Evolutionary conservation across 176 grass and related monocot species (phyloP), one percentile per base, ranked within the genome.

Genomic region (Ampelocalamus luodianensis): DNA sequence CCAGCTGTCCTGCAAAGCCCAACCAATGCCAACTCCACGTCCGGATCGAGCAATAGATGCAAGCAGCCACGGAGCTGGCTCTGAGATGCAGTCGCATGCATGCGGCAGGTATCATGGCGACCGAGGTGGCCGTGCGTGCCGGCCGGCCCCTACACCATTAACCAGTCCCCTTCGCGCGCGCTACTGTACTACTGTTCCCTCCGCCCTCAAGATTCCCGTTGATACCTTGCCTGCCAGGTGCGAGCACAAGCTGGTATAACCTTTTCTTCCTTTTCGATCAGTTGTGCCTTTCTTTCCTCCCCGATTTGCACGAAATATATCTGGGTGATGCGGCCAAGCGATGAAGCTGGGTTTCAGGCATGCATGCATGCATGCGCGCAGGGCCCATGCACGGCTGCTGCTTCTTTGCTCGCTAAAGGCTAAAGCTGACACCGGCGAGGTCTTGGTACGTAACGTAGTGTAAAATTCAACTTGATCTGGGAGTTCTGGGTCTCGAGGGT

Each of bases 1-100:
- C 59, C 79, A 59, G 39, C 79, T 60, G 79, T 67, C 66, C 79
- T 68, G 37, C 72, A 86, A 77, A 90, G 71, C 78, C 54, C 54
- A n/a, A 58, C 20, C 20, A n/a, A 56, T 8, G 54, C 54, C 54
- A 58, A 58, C 54, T 58, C 54, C 20, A n/a, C 54, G 8, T 1
- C 20, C 20, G 6, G 54, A 18, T 8, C 49, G 26, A 10, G n/a
- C 79, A 80, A 70, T 53, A 10, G 69, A 45, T 11, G 62, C 56
- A 72, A 72, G 67, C 53, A 23, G 36, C 34, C 22, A 59, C 56
- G 8, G 3, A 59, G 8, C 22, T 4, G 16, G 1, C 50, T 15
- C 46, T 49, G 3, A 5, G 48, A 50, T 20, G 51, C 51, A 20
- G 6, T 20, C 51, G 85, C 71, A 53, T 69, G 42, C 14, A 29